These are phyloP conservation scores for Dactylellina cionopaga DNA, from an alignment of 2,329 filamentous ascomycete genomes.

Conservation along the genomic window DNA sequence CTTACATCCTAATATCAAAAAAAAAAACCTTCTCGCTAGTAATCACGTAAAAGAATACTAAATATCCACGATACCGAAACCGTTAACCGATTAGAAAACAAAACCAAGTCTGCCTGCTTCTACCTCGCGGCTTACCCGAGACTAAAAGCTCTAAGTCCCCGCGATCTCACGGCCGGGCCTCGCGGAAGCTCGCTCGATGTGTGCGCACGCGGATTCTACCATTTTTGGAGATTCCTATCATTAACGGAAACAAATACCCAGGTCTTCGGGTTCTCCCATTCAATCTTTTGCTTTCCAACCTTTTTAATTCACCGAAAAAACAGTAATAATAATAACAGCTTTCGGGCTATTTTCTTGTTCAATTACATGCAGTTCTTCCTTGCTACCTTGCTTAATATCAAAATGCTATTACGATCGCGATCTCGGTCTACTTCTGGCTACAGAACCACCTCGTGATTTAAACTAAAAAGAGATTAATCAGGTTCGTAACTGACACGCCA, in stretches of 20 bases:
- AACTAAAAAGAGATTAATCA: no score
- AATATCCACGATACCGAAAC: conserved; percentile 14
- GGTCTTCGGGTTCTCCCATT: conserved; percentile 28
- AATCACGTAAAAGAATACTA: conserved; percentile 7
- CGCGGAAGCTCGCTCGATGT: conserved; percentile 17
- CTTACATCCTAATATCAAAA: no score
- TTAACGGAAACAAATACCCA: conserved; percentile 36
- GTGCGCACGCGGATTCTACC: not conserved
- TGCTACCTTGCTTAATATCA: no score
- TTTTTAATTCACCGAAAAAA: not conserved
- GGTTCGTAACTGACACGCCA: no score
- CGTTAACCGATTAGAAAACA: no score
- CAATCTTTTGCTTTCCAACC: not conserved
- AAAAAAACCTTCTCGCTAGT: conserved; percentile 8
- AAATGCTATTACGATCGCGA: no score
- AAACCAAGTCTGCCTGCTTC: no score
- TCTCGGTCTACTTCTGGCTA: not conserved
- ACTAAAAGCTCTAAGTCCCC: conserved; percentile 15
- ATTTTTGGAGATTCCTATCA: conserved; percentile 23
- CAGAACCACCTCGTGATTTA: not conserved
- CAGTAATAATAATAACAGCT: not conserved
- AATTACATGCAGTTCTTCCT: no score
- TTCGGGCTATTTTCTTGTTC: conserved; percentile 8
- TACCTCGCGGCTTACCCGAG: no score
- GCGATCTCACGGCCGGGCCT: conserved; percentile 21